Percentiles rank a stretch among this genome's conserved stretches.
These are phyloP conservation scores for Canavalia ensiformis DNA, from an alignment of 306 rosid genomes.

Conservation along the genomic window DNA sequence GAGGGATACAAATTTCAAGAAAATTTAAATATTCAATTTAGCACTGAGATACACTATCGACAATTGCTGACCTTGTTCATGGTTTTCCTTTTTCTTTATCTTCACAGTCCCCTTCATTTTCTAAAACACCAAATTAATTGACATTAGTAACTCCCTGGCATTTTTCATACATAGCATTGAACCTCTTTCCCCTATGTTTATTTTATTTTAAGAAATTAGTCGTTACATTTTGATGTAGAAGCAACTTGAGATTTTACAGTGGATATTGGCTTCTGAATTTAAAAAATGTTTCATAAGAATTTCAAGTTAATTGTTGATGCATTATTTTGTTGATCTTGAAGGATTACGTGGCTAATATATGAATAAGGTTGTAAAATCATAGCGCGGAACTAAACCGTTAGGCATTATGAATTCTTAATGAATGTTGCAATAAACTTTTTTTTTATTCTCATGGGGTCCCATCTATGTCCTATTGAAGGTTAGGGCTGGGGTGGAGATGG, in stretches of 20 bases:
- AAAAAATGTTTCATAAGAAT: background rate
- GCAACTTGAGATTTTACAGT: slow-evolving; percentile 6
- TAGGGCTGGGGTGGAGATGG: slow-evolving; percentile 98
- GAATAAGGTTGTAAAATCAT: slow-evolving; percentile 8
- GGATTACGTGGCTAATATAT: slow-evolving; percentile 6
- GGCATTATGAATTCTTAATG: background rate
- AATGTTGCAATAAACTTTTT: background rate
- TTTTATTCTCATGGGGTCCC: background rate
- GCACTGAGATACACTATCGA: too few species aligned
- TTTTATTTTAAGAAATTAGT: background rate
- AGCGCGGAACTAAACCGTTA: background rate
- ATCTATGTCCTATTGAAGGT: slow-evolving; percentile 68
- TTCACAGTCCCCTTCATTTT: background rate
- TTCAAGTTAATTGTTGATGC: slow-evolving; percentile 22
- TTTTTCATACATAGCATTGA: background rate
- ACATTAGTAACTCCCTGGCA: slow-evolving; percentile 4
- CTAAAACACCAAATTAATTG: slow-evolving; percentile 1
- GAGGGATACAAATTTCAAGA: too few species aligned
- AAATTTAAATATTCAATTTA: too few species aligned
- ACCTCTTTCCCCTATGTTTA: slow-evolving; percentile 14
- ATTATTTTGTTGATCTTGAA: background rate
- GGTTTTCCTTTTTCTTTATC: too few species aligned
- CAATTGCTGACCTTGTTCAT: too few species aligned
- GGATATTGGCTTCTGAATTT: slow-evolving; percentile 15
- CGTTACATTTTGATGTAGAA: slow-evolving; percentile 5